Conservation (phyloP, 2,329 filamentous ascomycete genomes). For the Simplicillium sp. region DNA sequence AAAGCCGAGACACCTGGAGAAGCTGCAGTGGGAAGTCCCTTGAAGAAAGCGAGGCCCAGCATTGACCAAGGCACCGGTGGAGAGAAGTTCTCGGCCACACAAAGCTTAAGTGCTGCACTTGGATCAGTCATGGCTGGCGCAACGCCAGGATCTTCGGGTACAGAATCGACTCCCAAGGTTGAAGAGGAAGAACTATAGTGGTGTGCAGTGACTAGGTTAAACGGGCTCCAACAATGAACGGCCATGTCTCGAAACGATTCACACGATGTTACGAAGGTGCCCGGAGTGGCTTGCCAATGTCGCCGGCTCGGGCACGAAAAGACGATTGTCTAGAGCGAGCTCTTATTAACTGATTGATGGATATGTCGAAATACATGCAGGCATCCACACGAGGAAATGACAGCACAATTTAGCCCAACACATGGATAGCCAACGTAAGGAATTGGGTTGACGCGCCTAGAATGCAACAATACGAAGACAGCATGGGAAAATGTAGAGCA, state of each 20-base stretch:
- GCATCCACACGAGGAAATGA: too few species aligned
- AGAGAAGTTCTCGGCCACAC: conserved; percentile 17
- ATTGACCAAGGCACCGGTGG: conserved; percentile 17
- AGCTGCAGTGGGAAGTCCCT: conserved; percentile 54
- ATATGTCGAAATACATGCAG: too few species aligned
- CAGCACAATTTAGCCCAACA: too few species aligned
- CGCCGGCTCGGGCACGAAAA: too few species aligned
- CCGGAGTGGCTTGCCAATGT: too few species aligned
- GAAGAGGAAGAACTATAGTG: conserved; percentile 29
- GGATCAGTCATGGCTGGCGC: conserved; percentile 18
- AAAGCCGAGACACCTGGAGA: conserved; percentile 21
- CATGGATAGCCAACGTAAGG: too few species aligned
- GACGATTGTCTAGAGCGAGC: too few species aligned
- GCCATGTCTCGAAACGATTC: background rate
- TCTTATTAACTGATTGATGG: too few species aligned
- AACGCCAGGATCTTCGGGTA: conserved; percentile 11
- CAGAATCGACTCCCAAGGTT: conserved; percentile 15
- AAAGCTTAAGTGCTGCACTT: conserved; percentile 24
- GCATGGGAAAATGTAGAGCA: too few species aligned
- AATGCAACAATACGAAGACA: too few species aligned
- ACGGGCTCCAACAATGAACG: background rate
- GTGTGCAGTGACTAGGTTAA: background rate
- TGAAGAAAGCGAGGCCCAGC: conserved; percentile 67
- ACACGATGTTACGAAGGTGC: too few species aligned
- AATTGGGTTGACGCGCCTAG: too few species aligned